phyloP scores from a whole-genome alignment of 768 basidiomycete species.

The Fomitopsis pulvina region DNA sequence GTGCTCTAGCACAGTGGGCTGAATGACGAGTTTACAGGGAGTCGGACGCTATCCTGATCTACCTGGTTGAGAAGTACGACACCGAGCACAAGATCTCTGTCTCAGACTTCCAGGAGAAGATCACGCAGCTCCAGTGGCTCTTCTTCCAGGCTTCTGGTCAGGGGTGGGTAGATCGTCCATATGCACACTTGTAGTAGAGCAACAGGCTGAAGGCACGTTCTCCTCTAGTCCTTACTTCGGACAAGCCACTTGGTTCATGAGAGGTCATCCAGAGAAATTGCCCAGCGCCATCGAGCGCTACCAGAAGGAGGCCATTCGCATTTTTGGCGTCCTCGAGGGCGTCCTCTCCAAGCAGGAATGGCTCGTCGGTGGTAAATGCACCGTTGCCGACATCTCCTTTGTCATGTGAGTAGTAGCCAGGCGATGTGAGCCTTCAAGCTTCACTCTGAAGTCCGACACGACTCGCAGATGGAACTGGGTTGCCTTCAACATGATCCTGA shows the following conservation, averaged over 20 bases:
- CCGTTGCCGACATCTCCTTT: constrained; percentile 16
- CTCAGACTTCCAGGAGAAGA: constrained; percentile 4
- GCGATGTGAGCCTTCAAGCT: background rate
- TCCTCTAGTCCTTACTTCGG: constrained; percentile 13
- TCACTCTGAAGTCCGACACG: background rate
- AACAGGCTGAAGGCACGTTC: background rate
- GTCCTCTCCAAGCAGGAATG: constrained; percentile 16
- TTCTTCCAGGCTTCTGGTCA: constrained; percentile 26
- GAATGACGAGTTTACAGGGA: constrained; percentile 10
- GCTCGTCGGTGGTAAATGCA: constrained; percentile 13
- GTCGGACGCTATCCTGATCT: constrained; percentile 31
- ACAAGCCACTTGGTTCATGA: constrained; percentile 11
- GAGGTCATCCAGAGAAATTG: constrained; percentile 8
- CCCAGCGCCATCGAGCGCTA: constrained; percentile 17
- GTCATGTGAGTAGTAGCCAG: constrained; percentile 1
- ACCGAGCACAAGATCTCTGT: constrained; percentile 24
- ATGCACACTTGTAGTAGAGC: background rate
- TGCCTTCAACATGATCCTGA: constrained; percentile 4
- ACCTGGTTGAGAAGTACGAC: constrained; percentile 35
- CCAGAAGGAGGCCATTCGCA: constrained; percentile 17
- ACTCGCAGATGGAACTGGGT: constrained; percentile 16
- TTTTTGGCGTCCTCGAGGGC: constrained; percentile 16
- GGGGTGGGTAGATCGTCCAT: constrained; percentile 3
- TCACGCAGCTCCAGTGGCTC: constrained; percentile 28
- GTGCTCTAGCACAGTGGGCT: background rate